Evolutionary conservation across 2,329 filamentous ascomycete genomes (phyloP), one percentile per base, ranked within the genome.

Genomic region (Zasmidium cellare): DNA sequence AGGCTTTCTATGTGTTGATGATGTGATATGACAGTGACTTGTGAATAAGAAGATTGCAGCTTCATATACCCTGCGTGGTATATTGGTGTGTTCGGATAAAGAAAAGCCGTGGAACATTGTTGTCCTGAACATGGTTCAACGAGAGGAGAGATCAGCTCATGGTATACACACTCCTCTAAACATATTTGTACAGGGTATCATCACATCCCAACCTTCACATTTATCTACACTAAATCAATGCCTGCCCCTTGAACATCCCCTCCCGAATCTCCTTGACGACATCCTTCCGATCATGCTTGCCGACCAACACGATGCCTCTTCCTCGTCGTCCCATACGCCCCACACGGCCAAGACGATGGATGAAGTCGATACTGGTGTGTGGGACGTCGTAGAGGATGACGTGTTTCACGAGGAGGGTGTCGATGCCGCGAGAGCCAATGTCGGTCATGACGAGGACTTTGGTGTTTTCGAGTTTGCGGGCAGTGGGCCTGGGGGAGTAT

Each of bases 311-410:
- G 63, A 97, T 87, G 19, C 92, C 94, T 56, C 92, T 83, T 16
- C 94, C 94, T 72, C 94, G 84, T 61, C 92, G 84, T 2, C 92
- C 92, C 91, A 97, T 97, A 31, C 94, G 85, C 0, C 94, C 94
- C 1, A 94, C 91, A 57, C 94, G 84, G 16, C 94, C 94, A 3
- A 97, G 84, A 16, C 96, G 88, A 75, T 99, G 96, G 69, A 99
- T 97, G 69, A 99, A 99, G 75, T 99, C 96, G 59, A 99, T 96
- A 0, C 92, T 96, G 0, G 91, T 96, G 72, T 97, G 93, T 3
- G 94, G 94, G n/a, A 99, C 93, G 72, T 99, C 92, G 74, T 96
- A 97, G 23, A 99, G 78, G 55, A 99, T 88, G 53, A 99, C 94
- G 65, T 96, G 91, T 57, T 90, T 84, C 18, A 97, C 93, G 18